These are phyloP conservation scores for Rhododendron williamsianum DNA, from an alignment of 148 eudicot genomes.

Conservation along the genomic window DNA sequence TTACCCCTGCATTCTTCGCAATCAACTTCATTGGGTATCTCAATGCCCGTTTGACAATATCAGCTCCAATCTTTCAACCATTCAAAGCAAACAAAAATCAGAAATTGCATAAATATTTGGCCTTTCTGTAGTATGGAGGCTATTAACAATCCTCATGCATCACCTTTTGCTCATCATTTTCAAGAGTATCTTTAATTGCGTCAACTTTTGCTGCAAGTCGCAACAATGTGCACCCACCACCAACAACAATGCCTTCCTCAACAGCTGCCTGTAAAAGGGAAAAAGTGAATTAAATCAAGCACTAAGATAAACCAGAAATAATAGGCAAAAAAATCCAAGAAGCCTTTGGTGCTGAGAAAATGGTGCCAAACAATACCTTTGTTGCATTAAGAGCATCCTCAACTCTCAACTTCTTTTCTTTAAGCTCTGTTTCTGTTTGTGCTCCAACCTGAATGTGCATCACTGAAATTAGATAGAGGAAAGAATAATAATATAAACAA, in stretches of 20 bases:
- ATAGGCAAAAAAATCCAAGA: not conserved
- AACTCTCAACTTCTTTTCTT: conserved; percentile 72
- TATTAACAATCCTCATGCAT: not conserved
- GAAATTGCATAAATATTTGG: not conserved
- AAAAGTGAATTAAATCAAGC: not conserved
- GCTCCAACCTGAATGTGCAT: conserved; percentile 53
- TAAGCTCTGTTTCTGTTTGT: conserved; percentile 72
- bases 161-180: conserved; percentile 62
- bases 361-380: conserved; percentile 25
- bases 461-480: not conserved
- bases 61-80: conserved; percentile 51
- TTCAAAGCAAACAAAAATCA: conserved; percentile 7
- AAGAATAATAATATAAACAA: not conserved
- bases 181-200: conserved; percentile 46
- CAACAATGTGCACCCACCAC: conserved; percentile 72
- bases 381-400: conserved; percentile 82
- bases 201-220: conserved; percentile 55
- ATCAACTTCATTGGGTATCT: conserved; percentile 55
- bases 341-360: not conserved
- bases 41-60: conserved; percentile 29
- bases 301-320: not conserved
- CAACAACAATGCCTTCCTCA: conserved; percentile 74
- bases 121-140: not conserved
- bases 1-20: conserved; percentile 64
- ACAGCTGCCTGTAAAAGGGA: conserved; percentile 58